Base-by-base conservation (phyloP, 306 rosid genomes). In the Ochetophila trinervis region DNA sequence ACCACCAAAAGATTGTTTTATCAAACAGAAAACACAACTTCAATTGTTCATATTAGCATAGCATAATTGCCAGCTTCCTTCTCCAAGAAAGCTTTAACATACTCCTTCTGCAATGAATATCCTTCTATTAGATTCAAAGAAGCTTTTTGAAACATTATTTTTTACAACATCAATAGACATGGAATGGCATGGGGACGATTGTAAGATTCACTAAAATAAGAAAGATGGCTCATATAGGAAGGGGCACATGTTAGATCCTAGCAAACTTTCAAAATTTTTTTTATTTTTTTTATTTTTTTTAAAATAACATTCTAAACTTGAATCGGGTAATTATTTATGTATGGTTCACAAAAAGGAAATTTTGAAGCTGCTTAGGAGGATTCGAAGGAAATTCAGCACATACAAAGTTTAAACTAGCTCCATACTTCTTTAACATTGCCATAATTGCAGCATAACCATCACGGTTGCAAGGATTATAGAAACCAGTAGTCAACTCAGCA, bases 401-500 rank as follows among this genome's bases (percentile, higher is more conserved):
- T 16, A 88, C 74, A 70, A 94, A 74, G 77, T 76, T 81, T 70
- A 90, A 78, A 78, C 78, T 77, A 69, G 90, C 86, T 60, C 85
- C 88, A 57, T 86, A 85, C 71, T 78, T 84, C 78, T 83, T 87
- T 69, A 90, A 73, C 97, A 88, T 94, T 20, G 78, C 50, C 81
- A 80, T 44, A 18, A 90, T 83, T 64, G 95, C 79, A 58, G 90
- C 76, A 82, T 94, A 94, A 49, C 99, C 99, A 63, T 94, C 99
- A 18, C 99, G 96, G 60, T 94, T 94, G 86, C 95, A 79, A 49
- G 97, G 75, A 78, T 94, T 94, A 73, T 86, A 86, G 75, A 84
- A 88, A 70, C 99, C 99, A 42, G 99, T 87, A 61, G 97, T 83
- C 83, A 94, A 76, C 73, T 94, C 99, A 69, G 99, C 86, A 47